These are phyloP conservation scores for Puccinia polysora DNA, from an alignment of 1,284 basidiomycete species.

Conservation along the genomic window DNA sequence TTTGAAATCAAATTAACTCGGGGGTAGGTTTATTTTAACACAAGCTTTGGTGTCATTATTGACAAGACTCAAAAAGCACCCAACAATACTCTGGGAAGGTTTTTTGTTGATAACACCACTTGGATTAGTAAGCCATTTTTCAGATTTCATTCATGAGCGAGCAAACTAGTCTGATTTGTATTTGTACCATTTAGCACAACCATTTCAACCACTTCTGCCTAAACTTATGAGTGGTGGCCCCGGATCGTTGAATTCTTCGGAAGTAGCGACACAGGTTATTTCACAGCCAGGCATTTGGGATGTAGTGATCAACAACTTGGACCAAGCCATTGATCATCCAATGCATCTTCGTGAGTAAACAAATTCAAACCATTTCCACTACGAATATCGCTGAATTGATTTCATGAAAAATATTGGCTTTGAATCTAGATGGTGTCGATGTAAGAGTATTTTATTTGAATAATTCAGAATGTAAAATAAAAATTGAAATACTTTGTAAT, in stretches of 20 bases:
- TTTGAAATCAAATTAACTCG: not conserved
- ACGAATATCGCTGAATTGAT: conserved; percentile 43
- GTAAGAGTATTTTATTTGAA: not conserved
- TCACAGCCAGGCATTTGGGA: conserved; percentile 45
- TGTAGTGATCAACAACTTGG: conserved; percentile 53
- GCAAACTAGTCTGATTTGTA: not conserved
- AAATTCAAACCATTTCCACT: not conserved
- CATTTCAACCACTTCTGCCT: conserved; percentile 2
- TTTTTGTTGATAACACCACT: conserved; percentile 1
- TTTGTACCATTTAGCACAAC: not conserved
- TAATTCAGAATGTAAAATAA: not conserved
- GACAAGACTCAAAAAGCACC: not conserved
- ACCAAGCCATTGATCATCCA: conserved; percentile 51
- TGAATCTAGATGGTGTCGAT: conserved; percentile 17
- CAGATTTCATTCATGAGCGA: no score
- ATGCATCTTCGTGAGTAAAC: conserved; percentile 32
- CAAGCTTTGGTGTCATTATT: conserved; percentile 17
- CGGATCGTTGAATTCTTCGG: not conserved
- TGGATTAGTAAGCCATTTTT: conserved; percentile 3
- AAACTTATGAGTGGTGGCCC: not conserved
- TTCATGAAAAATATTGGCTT: no score
- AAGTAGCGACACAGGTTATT: not conserved
- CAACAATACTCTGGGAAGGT: not conserved
- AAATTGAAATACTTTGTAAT: not conserved
- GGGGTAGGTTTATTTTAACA: conserved; percentile 6